Evolutionary conservation across 192 early-diverging fungal genomes (phyloP).

Genomic region (Rhizoclosmatium globosum): DNA sequence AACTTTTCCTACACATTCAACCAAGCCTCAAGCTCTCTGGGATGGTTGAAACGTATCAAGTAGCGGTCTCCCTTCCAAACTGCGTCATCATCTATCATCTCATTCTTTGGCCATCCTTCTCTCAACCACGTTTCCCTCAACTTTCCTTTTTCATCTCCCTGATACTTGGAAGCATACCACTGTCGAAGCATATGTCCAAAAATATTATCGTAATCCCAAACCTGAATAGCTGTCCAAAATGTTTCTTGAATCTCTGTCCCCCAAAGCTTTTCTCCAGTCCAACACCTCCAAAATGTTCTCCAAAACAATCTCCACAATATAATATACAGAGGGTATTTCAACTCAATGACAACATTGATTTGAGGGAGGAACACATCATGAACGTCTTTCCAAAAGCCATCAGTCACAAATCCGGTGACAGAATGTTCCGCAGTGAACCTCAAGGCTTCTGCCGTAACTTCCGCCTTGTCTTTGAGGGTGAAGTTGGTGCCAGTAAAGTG

Average conservation of each 20-base stretch:
- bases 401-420: conserved; percentile 23
- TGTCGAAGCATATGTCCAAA: conserved; percentile 20
- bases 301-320: conserved; percentile 35
- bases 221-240: not conserved
- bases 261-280: conserved; percentile 33
- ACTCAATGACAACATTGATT: conserved; percentile 35
- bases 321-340: conserved; percentile 39
- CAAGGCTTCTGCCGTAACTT: not conserved
- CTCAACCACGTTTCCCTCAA: conserved; percentile 17
- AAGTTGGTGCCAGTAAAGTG: conserved; percentile 36
- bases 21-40: conserved; percentile 25
- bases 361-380: conserved; percentile 32
- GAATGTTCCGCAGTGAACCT: conserved; percentile 8
- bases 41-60: conserved; percentile 33
- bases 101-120: conserved; percentile 7
- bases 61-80: conserved; percentile 38
- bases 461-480: not conserved
- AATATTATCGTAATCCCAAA: conserved; percentile 26
- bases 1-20: conserved; percentile 1
- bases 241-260: conserved; percentile 26
- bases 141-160: not conserved
- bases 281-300: conserved; percentile 36
- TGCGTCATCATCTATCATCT: not conserved
- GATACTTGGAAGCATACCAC: not conserved
- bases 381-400: conserved; percentile 40